These are phyloP conservation scores for Solidago caesia DNA, from an alignment of 129 eudicot genomes.

Conservation along the genomic window DNA sequence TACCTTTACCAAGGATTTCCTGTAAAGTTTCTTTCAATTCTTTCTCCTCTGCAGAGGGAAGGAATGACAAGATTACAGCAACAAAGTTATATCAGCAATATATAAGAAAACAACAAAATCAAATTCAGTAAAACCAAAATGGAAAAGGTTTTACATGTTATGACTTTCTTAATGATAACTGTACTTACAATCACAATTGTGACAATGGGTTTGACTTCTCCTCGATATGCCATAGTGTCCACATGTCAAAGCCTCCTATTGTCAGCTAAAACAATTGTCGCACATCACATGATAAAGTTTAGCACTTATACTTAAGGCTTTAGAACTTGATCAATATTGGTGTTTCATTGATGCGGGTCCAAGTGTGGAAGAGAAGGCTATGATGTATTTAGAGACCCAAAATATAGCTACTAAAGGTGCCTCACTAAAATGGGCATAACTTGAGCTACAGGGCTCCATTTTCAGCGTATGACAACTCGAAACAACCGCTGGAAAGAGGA, in stretches of 20 bases:
- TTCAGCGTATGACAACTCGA: too few species aligned
- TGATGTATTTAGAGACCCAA: too few species aligned
- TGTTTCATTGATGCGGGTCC: too few species aligned
- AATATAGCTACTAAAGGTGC: too few species aligned
- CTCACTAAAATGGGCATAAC: too few species aligned
- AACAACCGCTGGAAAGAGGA: too few species aligned
- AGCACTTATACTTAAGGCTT: too few species aligned
- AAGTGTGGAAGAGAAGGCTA: too few species aligned
- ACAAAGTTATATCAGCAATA: conserved; percentile 11
- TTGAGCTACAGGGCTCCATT: too few species aligned
- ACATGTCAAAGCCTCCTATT: conserved; percentile 63
- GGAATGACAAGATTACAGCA: conserved; percentile 28
- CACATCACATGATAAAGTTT: conserved; percentile 3
- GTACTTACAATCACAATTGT: conserved; percentile 82
- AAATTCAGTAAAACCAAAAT: neutral
- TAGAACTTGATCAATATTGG: too few species aligned
- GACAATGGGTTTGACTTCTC: conserved; percentile 78
- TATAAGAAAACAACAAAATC: neutral
- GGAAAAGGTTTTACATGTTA: conserved; percentile 10
- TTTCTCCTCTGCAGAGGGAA: conserved; percentile 81
- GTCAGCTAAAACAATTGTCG: conserved; percentile 72
- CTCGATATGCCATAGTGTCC: conserved; percentile 79
- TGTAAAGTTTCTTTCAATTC: conserved; percentile 80
- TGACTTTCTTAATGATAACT: neutral
- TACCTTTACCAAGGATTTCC: conserved; percentile 79